phyloP scores from a whole-genome alignment of 108 stramenopile genomes.

The Fragilaria crotonensis region DNA sequence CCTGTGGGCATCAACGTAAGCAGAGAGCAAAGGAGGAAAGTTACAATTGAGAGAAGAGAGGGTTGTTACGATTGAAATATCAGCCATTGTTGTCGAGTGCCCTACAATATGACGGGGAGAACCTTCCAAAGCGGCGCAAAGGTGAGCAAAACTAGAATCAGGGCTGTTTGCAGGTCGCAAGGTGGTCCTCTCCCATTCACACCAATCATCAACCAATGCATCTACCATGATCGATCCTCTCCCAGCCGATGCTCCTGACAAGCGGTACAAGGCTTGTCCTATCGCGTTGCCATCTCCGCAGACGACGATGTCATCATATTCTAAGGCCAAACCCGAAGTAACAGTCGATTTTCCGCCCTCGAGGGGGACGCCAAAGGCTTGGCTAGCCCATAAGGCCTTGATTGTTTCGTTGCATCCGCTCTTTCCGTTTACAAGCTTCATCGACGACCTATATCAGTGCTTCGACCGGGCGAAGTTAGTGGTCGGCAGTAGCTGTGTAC shows the following conservation, averaged over 20 bases:
- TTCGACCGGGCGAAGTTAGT: too few relatives aligned
- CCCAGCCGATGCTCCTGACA: conserved; percentile 13
- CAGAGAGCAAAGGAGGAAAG: conserved; percentile 16
- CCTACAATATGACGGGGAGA: conserved; percentile 36
- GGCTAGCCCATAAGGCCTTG: conserved; percentile 61
- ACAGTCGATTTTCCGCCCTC: conserved; percentile 19
- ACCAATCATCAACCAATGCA: conserved; percentile 63
- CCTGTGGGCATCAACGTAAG: conserved; percentile 36
- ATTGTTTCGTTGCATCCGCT: conserved; percentile 22
- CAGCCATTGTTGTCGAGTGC: conserved; percentile 41
- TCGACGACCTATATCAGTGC: too few relatives aligned
- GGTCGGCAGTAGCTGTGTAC: too few relatives aligned
- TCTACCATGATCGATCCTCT: conserved; percentile 2
- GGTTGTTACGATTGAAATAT: conserved; percentile 54
- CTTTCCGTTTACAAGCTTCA: conserved; percentile 2
- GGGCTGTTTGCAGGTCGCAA: conserved; percentile 29
- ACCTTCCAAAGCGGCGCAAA: conserved; percentile 15
- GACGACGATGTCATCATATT: conserved; percentile 33
- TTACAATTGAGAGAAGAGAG: conserved; percentile 18
- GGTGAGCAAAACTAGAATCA: background rate
- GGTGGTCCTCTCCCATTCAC: conserved; percentile 63
- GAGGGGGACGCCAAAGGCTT: conserved; percentile 40
- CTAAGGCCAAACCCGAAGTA: conserved; percentile 34
- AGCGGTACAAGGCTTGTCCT: conserved; percentile 44
- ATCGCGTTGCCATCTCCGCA: conserved; percentile 80